Percentiles rank a stretch among this genome's conserved stretches.
Evolutionary conservation across 768 basidiomycete genomes (phyloP).

Genomic region (Krasilnikovozyma curviuscula): DNA sequence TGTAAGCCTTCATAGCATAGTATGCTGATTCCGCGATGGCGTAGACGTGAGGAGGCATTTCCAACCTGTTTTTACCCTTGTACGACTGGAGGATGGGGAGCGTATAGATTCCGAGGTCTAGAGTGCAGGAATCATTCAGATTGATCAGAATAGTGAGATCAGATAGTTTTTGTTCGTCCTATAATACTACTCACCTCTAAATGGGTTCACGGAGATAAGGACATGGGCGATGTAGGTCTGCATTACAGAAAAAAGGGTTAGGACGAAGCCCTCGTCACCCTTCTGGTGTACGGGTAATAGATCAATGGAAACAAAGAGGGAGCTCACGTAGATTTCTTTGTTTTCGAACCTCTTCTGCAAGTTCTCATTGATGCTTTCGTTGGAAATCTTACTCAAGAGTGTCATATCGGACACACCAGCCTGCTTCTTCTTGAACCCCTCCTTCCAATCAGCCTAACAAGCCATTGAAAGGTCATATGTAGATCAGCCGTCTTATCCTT

Average conservation of each 20-base stretch:
- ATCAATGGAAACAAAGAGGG: neutral
- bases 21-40: slow-evolving; percentile 90
- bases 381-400: slow-evolving; percentile 82
- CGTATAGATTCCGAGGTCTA: slow-evolving; percentile 96
- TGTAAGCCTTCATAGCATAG: slow-evolving; percentile 98
- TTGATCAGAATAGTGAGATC: neutral
- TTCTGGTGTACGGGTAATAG: neutral
- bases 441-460: slow-evolving; percentile 89
- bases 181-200: slow-evolving; percentile 42
- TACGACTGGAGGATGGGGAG: slow-evolving; percentile 68
- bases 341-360: slow-evolving; percentile 89
- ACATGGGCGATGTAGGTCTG: slow-evolving; percentile 94
- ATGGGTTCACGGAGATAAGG: slow-evolving; percentile 97
- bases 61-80: slow-evolving; percentile 90
- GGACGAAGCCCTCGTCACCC: neutral
- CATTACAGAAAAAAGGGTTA: neutral
- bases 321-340: slow-evolving; percentile 64
- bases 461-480: neutral
- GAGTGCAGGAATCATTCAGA: slow-evolving; percentile 1
- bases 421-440: slow-evolving; percentile 99
- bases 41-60: slow-evolving; percentile 96
- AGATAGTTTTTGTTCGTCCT: neutral
- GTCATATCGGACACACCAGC: slow-evolving; percentile 99
- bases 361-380: slow-evolving; percentile 94
- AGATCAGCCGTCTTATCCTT: neutral